A percentile compares a stretch with the other conserved stretches of the same genome.
These are phyloP conservation scores for Fusarium oxysporum DNA, from an alignment of 2,329 filamentous ascomycete species.

Conservation along the genomic window DNA sequence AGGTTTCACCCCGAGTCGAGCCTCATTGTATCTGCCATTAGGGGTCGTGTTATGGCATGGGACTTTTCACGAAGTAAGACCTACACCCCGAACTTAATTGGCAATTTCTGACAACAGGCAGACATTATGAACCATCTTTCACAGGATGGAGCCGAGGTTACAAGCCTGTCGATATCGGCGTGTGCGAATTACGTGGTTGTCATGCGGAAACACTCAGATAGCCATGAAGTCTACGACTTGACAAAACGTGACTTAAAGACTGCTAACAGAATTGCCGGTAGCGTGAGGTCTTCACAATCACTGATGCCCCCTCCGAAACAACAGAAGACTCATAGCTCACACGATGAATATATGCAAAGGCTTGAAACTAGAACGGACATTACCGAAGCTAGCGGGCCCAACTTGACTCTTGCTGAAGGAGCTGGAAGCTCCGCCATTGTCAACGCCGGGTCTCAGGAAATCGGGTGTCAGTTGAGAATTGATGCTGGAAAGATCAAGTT, in stretches of 20 bases:
- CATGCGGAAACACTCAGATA: background rate
- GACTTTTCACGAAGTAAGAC: background rate
- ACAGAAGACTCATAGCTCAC: too few relatives aligned
- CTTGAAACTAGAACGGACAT: background rate
- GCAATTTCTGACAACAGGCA: accelerated
- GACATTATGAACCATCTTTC: background rate
- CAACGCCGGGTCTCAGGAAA: background rate
- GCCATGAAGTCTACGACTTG: background rate
- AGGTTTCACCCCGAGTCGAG: background rate
- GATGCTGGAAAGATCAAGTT: background rate
- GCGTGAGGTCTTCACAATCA: accelerated
- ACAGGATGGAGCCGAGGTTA: background rate
- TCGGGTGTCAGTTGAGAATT: background rate
- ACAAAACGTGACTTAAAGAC: background rate
- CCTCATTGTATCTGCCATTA: background rate
- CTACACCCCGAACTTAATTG: too few relatives aligned
- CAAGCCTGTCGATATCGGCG: background rate
- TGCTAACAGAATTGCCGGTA: accelerated
- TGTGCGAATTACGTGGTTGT: background rate
- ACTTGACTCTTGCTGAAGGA: background rate
- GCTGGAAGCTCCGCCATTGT: background rate
- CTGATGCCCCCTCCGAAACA: background rate
- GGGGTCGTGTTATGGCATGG: background rate
- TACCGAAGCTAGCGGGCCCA: accelerated
- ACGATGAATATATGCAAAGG: too few relatives aligned